A percentile compares a stretch with the other conserved stretches of the same genome.
phyloP scores from a whole-genome alignment of 192 early-diverging fungal genomes.

The Allomyces macrogynus region DNA sequence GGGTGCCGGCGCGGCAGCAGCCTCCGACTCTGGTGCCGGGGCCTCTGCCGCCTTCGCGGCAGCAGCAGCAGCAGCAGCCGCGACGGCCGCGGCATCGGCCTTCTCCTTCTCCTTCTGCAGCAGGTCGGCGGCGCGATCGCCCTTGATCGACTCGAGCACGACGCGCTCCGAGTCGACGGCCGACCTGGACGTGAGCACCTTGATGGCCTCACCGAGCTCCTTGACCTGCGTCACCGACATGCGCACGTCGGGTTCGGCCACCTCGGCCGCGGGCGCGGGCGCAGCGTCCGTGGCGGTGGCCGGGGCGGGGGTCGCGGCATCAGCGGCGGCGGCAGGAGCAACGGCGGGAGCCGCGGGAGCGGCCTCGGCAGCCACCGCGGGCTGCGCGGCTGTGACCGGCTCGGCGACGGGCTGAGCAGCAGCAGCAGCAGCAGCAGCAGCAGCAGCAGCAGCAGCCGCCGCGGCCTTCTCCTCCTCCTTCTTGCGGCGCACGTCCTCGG shows the following conservation, averaged over 20 bases:
- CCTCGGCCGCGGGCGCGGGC: background rate
- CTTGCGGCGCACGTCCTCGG: background rate
- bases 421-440: slow-evolving; percentile 10
- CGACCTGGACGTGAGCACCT: slow-evolving; percentile 30
- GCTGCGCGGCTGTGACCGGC: slow-evolving; percentile 13
- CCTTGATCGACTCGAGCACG: slow-evolving; percentile 34
- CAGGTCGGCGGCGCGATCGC: slow-evolving; percentile 19
- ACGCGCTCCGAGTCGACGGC: slow-evolving; percentile 39
- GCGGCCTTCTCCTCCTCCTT: slow-evolving; percentile 8
- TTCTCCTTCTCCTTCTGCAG: slow-evolving; percentile 8
- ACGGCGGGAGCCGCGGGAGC: background rate
- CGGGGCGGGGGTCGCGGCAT: background rate
- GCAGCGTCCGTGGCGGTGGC: background rate
- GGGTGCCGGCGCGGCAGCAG: background rate
- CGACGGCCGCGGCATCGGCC: background rate
- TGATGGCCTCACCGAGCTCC: slow-evolving; percentile 33
- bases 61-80: background rate
- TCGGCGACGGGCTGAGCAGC: slow-evolving; percentile 12
- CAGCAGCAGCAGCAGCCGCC: slow-evolving; percentile 5
- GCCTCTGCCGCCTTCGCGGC: background rate
- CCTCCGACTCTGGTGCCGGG: background rate
- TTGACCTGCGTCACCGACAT: slow-evolving; percentile 34
- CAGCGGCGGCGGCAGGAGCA: background rate
- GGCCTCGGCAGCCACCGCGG: slow-evolving; percentile 2
- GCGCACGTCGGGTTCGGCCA: slow-evolving; percentile 16